These are phyloP conservation scores for Jasminum sambac DNA, from an alignment of 257 asterid genomes.

Conservation along the genomic window DNA sequence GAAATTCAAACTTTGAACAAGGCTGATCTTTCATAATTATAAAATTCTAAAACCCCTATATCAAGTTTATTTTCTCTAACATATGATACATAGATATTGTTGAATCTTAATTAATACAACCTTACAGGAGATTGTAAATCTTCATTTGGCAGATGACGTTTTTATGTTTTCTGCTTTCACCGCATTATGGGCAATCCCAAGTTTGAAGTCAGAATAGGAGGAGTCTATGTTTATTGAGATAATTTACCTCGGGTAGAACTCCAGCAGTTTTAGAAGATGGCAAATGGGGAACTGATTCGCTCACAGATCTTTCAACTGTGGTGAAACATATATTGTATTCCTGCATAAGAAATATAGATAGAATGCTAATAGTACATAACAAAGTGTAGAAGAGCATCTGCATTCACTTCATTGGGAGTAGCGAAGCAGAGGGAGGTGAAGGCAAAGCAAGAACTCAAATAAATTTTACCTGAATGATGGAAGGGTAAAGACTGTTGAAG, in stretches of 20 bases:
- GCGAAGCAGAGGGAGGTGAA: constrained; percentile 19
- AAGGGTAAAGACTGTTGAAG: constrained; percentile 99
- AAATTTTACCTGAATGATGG: constrained; percentile 83
- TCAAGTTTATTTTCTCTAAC: constrained; percentile 11
- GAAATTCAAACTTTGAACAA: not conserved
- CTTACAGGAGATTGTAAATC: constrained; percentile 11
- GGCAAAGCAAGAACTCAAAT: constrained; percentile 20
- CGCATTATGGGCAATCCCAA: constrained; percentile 4
- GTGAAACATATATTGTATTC: constrained; percentile 98
- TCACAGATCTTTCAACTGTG: constrained; percentile 77
- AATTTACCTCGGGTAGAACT: constrained; percentile 85
- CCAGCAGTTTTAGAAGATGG: constrained; percentile 77
- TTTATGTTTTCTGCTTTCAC: not conserved
- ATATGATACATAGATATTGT: constrained; percentile 10
- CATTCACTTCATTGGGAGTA: constrained; percentile 7
- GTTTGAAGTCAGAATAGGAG: constrained; percentile 6
- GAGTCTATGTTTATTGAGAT: constrained; percentile 11
- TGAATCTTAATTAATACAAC: constrained; percentile 17
- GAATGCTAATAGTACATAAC: not conserved
- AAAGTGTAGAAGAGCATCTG: constrained; percentile 8
- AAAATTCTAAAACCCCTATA: constrained; percentile 12
- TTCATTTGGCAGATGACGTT: not conserved
- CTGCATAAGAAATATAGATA: constrained; percentile 40
- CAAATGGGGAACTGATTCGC: constrained; percentile 61
- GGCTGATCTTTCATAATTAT: constrained; percentile 7